A percentile compares a stretch with the other conserved stretches of the same genome.
phyloP scores from a whole-genome alignment of 2,329 filamentous ascomycete genomes.

The Xylariaceae sp. region DNA sequence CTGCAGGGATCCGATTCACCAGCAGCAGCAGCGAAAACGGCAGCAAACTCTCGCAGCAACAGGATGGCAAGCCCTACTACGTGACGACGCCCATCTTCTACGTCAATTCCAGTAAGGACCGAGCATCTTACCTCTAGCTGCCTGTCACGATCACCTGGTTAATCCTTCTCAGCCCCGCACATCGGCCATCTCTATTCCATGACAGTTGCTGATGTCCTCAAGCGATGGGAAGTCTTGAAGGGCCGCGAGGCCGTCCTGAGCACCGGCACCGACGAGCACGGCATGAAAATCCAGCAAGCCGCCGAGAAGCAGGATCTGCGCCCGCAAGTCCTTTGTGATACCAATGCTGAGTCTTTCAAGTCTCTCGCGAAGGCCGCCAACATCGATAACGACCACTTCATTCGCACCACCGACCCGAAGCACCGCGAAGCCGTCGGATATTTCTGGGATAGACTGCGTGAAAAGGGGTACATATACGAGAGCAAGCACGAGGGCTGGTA shows the following conservation, averaged over 20 bases:
- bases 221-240: conserved; percentile 80
- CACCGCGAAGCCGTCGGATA: conserved; percentile 82
- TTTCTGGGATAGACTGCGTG: conserved; percentile 78
- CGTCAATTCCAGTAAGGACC: conserved; percentile 76
- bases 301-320: conserved; percentile 64
- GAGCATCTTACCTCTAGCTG: not conserved
- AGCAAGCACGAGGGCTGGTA: conserved; percentile 93
- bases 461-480: conserved; percentile 74
- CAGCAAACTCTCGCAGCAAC: conserved; percentile 4
- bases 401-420: conserved; percentile 79
- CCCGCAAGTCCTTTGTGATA: conserved; percentile 83
- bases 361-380: conserved; percentile 64
- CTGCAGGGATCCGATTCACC: conserved; percentile 23
- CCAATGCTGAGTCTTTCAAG: conserved; percentile 73
- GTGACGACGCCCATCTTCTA: conserved; percentile 98
- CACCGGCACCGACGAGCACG: conserved; percentile 96
- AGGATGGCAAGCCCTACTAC: conserved; percentile 73
- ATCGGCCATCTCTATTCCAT: conserved; percentile 93
- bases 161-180: conserved; percentile 64
- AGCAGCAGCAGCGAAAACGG: conserved; percentile 8
- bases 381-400: conserved; percentile 78
- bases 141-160: conserved; percentile 9
- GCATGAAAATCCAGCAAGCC: conserved; percentile 92
- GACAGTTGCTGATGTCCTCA: conserved; percentile 83
- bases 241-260: conserved; percentile 67